A percentile compares a stretch with the other conserved stretches of the same genome.
Conservation (phyloP, 306 rosid genomes). For the Dryas octopetala region DNA sequence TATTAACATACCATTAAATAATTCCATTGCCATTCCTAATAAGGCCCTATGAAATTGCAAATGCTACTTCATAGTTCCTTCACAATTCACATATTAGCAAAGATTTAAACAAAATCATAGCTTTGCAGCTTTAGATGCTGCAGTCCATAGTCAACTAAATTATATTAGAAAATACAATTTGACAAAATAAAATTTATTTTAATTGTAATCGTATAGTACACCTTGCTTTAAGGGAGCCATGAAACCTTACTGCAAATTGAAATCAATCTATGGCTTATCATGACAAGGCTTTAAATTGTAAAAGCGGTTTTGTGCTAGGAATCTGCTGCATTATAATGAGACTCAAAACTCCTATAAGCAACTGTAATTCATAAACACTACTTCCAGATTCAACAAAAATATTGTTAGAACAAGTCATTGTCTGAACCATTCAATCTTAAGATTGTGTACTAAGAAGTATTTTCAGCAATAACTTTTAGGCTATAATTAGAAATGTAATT, state of each 20-base stretch:
- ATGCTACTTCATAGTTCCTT: not conserved
- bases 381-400: not conserved
- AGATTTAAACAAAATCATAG: not conserved
- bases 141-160: not conserved
- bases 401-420: not conserved
- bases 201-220: not conserved
- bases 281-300: not conserved
- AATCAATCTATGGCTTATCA: not conserved
- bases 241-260: not conserved
- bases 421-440: not conserved
- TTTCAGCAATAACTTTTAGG: too few species aligned
- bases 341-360: not conserved
- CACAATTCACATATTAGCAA: not conserved
- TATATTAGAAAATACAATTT: not conserved
- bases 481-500: not conserved
- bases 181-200: not conserved
- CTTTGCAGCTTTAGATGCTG: not conserved
- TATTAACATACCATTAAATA: not conserved
- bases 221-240: too few species aligned
- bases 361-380: not conserved
- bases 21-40: not conserved
- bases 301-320: not conserved
- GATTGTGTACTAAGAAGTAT: not conserved
- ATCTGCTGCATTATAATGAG: not conserved
- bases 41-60: not conserved